phyloP scores from a whole-genome alignment of 768 basidiomycete genomes.

The Auriscalpium vulgare region DNA sequence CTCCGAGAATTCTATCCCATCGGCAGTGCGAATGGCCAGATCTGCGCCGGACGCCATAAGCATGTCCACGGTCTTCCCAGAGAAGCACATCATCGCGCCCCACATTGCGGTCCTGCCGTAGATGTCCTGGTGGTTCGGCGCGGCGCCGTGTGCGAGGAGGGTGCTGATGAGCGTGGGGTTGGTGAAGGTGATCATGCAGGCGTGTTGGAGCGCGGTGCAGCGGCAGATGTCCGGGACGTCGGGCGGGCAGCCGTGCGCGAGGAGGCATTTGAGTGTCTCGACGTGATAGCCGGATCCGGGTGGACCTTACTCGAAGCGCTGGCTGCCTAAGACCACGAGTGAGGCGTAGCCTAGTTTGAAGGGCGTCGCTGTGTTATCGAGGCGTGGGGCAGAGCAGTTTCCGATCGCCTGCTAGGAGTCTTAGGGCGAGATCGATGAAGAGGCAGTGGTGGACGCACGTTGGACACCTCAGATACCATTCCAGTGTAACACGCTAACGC shows the following conservation, averaged over 20 bases:
- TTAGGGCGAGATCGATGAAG: no score
- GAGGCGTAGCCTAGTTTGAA: neutral
- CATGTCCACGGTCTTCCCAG: slow-evolving; percentile 26
- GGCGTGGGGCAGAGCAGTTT: neutral
- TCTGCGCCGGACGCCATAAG: slow-evolving; percentile 30
- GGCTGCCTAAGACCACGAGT: neutral
- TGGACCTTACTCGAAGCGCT: slow-evolving; percentile 26
- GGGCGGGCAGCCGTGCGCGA: slow-evolving; percentile 32
- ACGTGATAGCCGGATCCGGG: slow-evolving; percentile 41
- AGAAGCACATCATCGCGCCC: slow-evolving; percentile 15
- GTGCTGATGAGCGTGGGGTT: slow-evolving; percentile 27
- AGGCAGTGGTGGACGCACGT: no score
- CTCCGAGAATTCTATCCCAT: slow-evolving; percentile 28
- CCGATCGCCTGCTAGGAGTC: no score
- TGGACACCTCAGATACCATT: no score
- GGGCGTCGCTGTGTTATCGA: neutral
- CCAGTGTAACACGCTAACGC: no score
- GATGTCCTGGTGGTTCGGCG: slow-evolving; percentile 39
- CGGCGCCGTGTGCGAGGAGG: slow-evolving; percentile 39
- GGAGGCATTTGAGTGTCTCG: slow-evolving; percentile 36
- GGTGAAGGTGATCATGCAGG: slow-evolving; percentile 23
- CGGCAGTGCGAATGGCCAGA: slow-evolving; percentile 30
- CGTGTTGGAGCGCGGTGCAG: slow-evolving; percentile 42
- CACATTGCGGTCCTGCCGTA: slow-evolving; percentile 35
- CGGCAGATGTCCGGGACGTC: slow-evolving; percentile 35